Evolutionary conservation across 495 filamentous ascomycete genomes (phyloP), one percentile per base, ranked within the genome.

Genomic region (Thermothielavioides terrestris): DNA sequence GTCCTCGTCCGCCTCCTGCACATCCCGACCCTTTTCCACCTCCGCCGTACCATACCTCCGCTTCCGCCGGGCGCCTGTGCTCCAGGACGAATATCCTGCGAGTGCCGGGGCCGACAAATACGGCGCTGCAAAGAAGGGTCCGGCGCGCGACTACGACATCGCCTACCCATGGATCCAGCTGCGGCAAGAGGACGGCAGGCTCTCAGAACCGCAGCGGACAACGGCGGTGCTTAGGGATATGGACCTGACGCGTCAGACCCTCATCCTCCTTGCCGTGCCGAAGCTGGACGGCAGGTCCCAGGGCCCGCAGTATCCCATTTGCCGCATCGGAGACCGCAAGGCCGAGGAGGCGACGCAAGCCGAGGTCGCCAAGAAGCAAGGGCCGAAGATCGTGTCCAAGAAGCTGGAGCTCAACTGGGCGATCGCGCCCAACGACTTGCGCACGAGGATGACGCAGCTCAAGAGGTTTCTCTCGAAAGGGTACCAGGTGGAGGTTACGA

Each of bases 341-440:
- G 56, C 42, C 32, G 58, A 58, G 55, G 22, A 42, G 17, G 54
- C 43, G n/a, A 59, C 43, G 6, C 65, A 62, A 50, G 53, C 46
- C 40, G 59, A 51, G 9, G 65, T 56, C 36, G 49, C 51, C 15
- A 49, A 45, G 36, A 62, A 58, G n/a, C 50, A 58, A 30, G 27
- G 39, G 28, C 34, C 23, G 41, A 58, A 62, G 50, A 20, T 36
- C 6, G 42, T 55, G 31, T 38, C 39, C 51, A 53, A 95, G 71
- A 80, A 84, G 60, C 60, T 95, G 14, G 89, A 94, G 69, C 21
- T 95, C 52, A 88, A 88, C 65, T 95, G 89, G 89, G 80, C 83
- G 22, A 89, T 91, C 54, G 80, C 79, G 46, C 53, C 61, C 9
- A 71, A 85, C 63, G 86, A 90, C 65, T 66, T 89, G 21, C 55